Evolutionary conservation across 2,329 filamentous ascomycete genomes (phyloP), one percentile per base, ranked within the genome.

Genomic region (Plectosphaerella cucumerina): DNA sequence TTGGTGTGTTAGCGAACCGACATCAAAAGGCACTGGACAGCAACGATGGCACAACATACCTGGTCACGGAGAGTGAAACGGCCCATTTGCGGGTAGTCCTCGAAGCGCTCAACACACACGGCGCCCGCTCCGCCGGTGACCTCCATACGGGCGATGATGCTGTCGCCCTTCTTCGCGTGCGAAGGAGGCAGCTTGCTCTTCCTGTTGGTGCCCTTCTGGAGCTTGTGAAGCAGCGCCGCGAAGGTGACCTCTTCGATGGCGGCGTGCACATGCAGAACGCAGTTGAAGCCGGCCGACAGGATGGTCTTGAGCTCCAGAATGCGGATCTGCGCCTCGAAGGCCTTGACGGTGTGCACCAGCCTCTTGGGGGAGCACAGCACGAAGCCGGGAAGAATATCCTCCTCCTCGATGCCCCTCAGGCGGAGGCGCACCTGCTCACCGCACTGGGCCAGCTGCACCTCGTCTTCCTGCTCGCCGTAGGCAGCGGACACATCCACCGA

Each of bases 241-340:
- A 99, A 96, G 1, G 93, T 97, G 52, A 99, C 90, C 71, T 99
- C 94, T 76, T 99, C 94, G 54, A 97, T 96, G 20, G 94, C 94
- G 5, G 93, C 91, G 72, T 99, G 94, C 20, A 99, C 90, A 74
- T 99, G 94, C 59, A 99, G 77, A 39, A 99, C 95, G 65, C 94
- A 99, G 76, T 97, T 97, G 77, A 96, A 99, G 48, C 94, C 94
- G 18, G 93, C 90, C 9, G 88, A 89, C 37, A 99, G 79, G 65
- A 99, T 99, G 62, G 78, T 91, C 82, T 96, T 97, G 57, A 99
- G 78, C 58, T 99, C 94, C 48, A 99, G 77, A 57, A 99, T 91
- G 53, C 90, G 86, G 65, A 99, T 96, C 74, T 99, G 95, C 3
- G 94, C 95, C 73, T 99, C 95, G 61, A 99, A 99, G 47, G 86